A percentile compares a stretch with the other conserved stretches of the same genome.
These are phyloP conservation scores for Boeremia exigua DNA, from an alignment of 2,329 filamentous ascomycete species.

Conservation along the genomic window DNA sequence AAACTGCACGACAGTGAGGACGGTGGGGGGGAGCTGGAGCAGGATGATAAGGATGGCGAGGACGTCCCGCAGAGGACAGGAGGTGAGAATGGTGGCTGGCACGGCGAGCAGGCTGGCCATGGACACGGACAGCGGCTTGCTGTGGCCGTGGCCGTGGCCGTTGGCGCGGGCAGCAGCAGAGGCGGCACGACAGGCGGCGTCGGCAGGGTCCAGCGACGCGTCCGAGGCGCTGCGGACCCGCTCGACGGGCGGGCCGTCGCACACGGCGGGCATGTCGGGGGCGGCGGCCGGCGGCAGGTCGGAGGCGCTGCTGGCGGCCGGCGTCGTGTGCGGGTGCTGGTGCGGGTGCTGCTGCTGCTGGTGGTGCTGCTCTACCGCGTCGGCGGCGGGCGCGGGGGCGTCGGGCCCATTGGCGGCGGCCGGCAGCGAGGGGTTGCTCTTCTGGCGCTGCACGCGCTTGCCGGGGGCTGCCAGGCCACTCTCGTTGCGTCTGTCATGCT, in stretches of 20 bases:
- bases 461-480: slow-evolving; percentile 83
- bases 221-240: slow-evolving; percentile 53
- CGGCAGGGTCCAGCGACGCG: slow-evolving; percentile 50
- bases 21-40: slow-evolving; percentile 86
- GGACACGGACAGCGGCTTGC: slow-evolving; percentile 69
- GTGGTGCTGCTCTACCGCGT: slow-evolving; percentile 13
- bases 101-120: slow-evolving; percentile 73
- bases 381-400: slow-evolving; percentile 33
- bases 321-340: slow-evolving; percentile 16
- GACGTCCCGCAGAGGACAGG: slow-evolving; percentile 90
- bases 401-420: slow-evolving; percentile 51
- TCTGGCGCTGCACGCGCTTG: slow-evolving; percentile 65
- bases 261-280: slow-evolving; percentile 16
- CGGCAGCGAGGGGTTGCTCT: slow-evolving; percentile 55
- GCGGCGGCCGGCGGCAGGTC: slow-evolving; percentile 1
- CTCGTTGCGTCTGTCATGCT: slow-evolving; percentile 72
- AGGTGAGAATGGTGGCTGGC: slow-evolving; percentile 83
- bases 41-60: slow-evolving; percentile 96
- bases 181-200: slow-evolving; percentile 38
- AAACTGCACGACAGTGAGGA: slow-evolving; percentile 87
- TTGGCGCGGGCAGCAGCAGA: slow-evolving; percentile 70
- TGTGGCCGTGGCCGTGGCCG: slow-evolving; percentile 57
- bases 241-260: slow-evolving; percentile 23
- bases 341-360: slow-evolving; percentile 12
- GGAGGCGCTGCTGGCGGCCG: slow-evolving; percentile 15